phyloP scores from a whole-genome alignment of 768 basidiomycete genomes.

The Panaeolus cyanescens region DNA sequence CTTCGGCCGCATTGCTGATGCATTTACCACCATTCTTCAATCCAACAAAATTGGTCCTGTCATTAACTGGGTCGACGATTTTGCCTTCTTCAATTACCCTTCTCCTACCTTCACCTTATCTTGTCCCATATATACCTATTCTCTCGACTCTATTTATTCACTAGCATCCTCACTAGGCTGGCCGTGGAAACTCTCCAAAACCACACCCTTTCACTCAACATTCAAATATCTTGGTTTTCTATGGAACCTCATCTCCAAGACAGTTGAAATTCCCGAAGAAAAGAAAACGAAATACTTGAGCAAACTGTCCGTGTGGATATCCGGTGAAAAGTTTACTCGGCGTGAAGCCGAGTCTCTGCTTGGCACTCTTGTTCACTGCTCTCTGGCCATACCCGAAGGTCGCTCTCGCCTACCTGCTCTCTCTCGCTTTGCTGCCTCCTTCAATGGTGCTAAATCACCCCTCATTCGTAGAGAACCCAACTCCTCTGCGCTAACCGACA shows the following conservation, averaged over 20 bases:
- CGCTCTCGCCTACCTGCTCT: slow-evolving; percentile 29
- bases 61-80: slow-evolving; percentile 39
- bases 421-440: slow-evolving; percentile 26
- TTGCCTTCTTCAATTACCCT: slow-evolving; percentile 29
- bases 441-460: slow-evolving; percentile 12
- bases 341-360: slow-evolving; percentile 26
- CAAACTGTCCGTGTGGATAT: slow-evolving; percentile 21
- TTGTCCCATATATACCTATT: slow-evolving; percentile 13
- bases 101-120: neutral
- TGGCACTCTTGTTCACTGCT: slow-evolving; percentile 38
- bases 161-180: slow-evolving; percentile 26
- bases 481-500: slow-evolving; percentile 14
- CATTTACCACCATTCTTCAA: slow-evolving; percentile 22
- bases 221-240: slow-evolving; percentile 40
- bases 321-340: slow-evolving; percentile 7
- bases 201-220: slow-evolving; percentile 19
- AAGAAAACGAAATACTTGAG: slow-evolving; percentile 31
- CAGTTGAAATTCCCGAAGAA: slow-evolving; percentile 27
- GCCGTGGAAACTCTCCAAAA: slow-evolving; percentile 37
- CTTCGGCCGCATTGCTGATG: slow-evolving; percentile 33
- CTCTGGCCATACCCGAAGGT: slow-evolving; percentile 30
- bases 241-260: slow-evolving; percentile 31
- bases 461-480: slow-evolving; percentile 17
- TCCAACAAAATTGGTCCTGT: slow-evolving; percentile 17
- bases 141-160: slow-evolving; percentile 21